A percentile compares a stretch with the other conserved stretches of the same genome.
phyloP scores from a whole-genome alignment of 2,329 filamentous ascomycete genomes.

The Xylariaceae sp. region DNA sequence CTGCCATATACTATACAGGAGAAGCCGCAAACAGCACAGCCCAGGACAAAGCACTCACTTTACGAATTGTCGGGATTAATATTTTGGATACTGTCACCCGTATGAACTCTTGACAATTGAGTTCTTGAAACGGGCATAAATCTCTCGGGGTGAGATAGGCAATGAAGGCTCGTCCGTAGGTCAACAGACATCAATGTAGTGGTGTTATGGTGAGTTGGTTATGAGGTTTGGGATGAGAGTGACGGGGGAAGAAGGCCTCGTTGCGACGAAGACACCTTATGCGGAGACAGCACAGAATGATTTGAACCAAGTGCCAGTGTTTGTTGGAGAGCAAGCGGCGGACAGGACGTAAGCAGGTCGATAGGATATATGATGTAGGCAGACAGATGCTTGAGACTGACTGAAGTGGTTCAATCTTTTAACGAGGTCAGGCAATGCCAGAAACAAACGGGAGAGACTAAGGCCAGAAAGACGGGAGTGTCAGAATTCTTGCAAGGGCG shows the following conservation, averaged over 20 bases:
- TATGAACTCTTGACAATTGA: constrained; percentile 51
- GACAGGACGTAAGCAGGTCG: too few relatives aligned
- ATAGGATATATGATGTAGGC: too few relatives aligned
- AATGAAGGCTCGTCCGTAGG: constrained; percentile 51
- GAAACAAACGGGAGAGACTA: constrained; percentile 2
- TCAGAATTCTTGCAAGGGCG: constrained; percentile 7
- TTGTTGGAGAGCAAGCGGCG: too few relatives aligned
- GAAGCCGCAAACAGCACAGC: background rate
- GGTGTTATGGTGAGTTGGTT: constrained; percentile 22
- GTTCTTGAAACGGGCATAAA: constrained; percentile 55
- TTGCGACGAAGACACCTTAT: too few relatives aligned
- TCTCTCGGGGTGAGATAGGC: constrained; percentile 51
- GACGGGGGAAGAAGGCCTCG: background rate
- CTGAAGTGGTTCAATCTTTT: too few relatives aligned
- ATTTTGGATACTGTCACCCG: constrained; percentile 53
- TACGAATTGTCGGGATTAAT: constrained; percentile 35
- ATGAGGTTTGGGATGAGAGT: constrained; percentile 14
- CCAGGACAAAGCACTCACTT: constrained; percentile 19
- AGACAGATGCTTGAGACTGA: constrained; percentile 5
- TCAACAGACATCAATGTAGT: constrained; percentile 58
- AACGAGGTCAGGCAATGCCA: constrained; percentile 2
- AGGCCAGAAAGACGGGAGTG: too few relatives aligned
- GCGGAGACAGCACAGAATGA: constrained; percentile 1
- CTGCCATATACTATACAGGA: background rate
- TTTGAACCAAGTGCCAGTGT: background rate